Base-by-base conservation (phyloP, 2,329 filamentous ascomycete species). In the Diaporthe longicolla region DNA sequence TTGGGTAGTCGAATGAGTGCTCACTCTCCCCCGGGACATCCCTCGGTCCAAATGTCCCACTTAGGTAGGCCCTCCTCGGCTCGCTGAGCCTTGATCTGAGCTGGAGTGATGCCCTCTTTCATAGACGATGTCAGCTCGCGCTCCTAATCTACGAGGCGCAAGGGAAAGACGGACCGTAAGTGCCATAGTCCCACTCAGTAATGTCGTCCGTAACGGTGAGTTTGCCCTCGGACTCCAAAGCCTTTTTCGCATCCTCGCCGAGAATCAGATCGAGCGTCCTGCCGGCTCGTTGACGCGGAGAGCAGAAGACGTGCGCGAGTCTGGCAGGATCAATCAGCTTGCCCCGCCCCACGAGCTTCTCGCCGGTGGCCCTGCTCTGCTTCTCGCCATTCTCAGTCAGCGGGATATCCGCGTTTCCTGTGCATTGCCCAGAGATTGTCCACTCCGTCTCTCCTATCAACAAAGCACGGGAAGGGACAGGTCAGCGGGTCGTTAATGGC, bases 161-260 rank as follows among this genome's bases (percentile, higher is more conserved):
- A 15, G 15, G 24, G 21, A 58, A 37, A 10, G 7, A 72, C 70
- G 48, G 21, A 72, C 70, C 71, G 79, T 92, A 92, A 74, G 87
- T 82, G 59, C 90, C 90, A 80, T 92, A 92, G 74, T 89, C 87
- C 90, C 90, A 92, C 79, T 92, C 90, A 2, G 86, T 82, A 57
- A 92, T 82, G 3, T 82, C 81, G 73, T 89, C 86, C 1, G 87
- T 90, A 45, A 87, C 80, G 73, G 86, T 81, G 35, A 90, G 82
- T 54, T 84, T 83, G 7, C 48, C 40, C 54, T 74, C 29, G 26
- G 50, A 63, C 55, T 71, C 65, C 32, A 74, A 37, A 24, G 26
- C 35, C 43, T 75, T 69, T 0, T 75, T 76, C 9, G 76, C 75
- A 3, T 75, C 75, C 10, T 76, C 78, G 43, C 80, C 78, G 45